phyloP scores from a whole-genome alignment of 2,329 filamentous ascomycete genomes.

The Aspergillus sclerotialis region DNA sequence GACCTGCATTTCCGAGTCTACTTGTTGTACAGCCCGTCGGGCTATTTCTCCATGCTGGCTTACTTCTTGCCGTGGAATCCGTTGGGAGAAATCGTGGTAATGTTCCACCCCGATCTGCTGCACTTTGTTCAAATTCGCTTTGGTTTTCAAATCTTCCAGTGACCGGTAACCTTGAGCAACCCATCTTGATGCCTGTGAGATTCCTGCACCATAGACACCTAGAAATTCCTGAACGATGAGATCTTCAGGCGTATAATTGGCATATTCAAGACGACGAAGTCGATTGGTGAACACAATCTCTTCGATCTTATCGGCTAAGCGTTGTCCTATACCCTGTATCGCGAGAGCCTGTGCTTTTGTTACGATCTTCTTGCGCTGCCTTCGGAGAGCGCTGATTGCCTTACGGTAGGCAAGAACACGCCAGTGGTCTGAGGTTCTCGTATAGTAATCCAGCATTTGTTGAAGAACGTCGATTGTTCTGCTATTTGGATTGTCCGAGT shows the following conservation, averaged over 20 bases:
- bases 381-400: slow-evolving; percentile 65
- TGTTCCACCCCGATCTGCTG: slow-evolving; percentile 73
- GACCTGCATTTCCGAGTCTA: slow-evolving; percentile 61
- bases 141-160: slow-evolving; percentile 60
- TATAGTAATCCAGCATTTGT: slow-evolving; percentile 73
- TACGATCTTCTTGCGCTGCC: slow-evolving; percentile 55
- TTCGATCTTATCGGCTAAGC: slow-evolving; percentile 78
- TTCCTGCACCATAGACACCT: slow-evolving; percentile 72
- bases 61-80: slow-evolving; percentile 74
- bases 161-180: slow-evolving; percentile 66
- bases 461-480: slow-evolving; percentile 70
- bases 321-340: slow-evolving; percentile 62
- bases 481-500: slow-evolving; percentile 60
- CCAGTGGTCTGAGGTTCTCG: slow-evolving; percentile 69
- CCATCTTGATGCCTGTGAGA: slow-evolving; percentile 65
- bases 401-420: slow-evolving; percentile 68
- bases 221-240: slow-evolving; percentile 62
- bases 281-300: slow-evolving; percentile 73
- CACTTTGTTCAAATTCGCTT: slow-evolving; percentile 58
- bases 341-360: slow-evolving; percentile 62
- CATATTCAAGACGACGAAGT: slow-evolving; percentile 65
- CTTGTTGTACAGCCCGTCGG: slow-evolving; percentile 46
- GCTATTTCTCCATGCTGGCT: slow-evolving; percentile 62
- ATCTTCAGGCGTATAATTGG: slow-evolving; percentile 60
- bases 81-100: slow-evolving; percentile 69